Conservation (phyloP, 495 filamentous ascomycete genomes). For the Neurospora discreta region DNA sequence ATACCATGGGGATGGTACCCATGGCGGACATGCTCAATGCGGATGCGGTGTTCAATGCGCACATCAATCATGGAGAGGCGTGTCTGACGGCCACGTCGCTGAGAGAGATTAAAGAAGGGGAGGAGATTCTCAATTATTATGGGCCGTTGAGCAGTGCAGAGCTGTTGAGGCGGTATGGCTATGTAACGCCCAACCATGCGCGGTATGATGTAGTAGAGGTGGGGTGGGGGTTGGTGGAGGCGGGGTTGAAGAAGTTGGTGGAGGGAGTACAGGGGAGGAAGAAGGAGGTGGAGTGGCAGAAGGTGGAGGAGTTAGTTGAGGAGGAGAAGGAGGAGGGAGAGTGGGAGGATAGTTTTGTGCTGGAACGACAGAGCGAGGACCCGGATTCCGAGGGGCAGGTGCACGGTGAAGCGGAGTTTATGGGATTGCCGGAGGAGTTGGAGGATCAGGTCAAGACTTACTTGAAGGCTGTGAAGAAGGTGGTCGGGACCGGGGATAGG, state of each 20-base stretch:
- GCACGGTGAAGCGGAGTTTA: conserved; percentile 17
- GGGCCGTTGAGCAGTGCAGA: conserved; percentile 74
- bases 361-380: conserved; percentile 32
- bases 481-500: conserved; percentile 9
- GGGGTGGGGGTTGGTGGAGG: conserved; percentile 42
- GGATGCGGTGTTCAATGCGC: conserved; percentile 71
- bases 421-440: conserved; percentile 26
- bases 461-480: conserved; percentile 32
- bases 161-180: conserved; percentile 79
- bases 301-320: conserved; percentile 14
- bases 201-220: conserved; percentile 77
- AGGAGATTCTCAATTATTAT: conserved; percentile 87
- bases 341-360: conserved; percentile 32
- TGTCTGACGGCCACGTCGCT: conserved; percentile 55
- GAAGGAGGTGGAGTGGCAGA: conserved; percentile 30
- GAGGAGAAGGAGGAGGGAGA: conserved; percentile 21
- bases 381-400: conserved; percentile 26
- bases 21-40: conserved; percentile 90
- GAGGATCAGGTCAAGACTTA: conserved; percentile 26
- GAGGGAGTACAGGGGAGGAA: conserved; percentile 27
- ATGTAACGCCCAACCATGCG: conserved; percentile 66
- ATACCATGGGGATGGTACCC: conserved; percentile 76
- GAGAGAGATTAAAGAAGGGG: conserved; percentile 52
- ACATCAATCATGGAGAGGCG: conserved; percentile 59
- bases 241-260: conserved; percentile 10